These are phyloP conservation scores for Macroventuria anomochaeta DNA, from an alignment of 2,329 filamentous ascomycete species.

Conservation along the genomic window DNA sequence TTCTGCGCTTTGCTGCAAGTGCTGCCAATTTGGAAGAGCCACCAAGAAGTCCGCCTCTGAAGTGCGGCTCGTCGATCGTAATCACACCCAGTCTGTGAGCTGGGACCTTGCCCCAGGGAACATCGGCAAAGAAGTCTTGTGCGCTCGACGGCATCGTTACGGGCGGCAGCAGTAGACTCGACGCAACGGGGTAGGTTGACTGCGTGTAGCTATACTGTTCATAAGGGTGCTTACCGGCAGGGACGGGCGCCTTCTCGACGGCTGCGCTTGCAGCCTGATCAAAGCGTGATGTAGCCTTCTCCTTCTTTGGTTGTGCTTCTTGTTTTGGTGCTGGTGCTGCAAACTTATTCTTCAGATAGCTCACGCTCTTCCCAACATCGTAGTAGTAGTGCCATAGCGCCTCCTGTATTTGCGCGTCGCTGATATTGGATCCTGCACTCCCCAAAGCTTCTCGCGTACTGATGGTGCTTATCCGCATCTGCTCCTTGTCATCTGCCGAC, in stretches of 20 bases:
- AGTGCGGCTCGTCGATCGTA: slow-evolving; percentile 66
- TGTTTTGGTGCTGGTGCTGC: slow-evolving; percentile 33
- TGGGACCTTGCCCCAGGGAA: slow-evolving; percentile 83
- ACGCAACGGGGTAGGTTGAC: slow-evolving; percentile 22
- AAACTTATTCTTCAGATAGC: slow-evolving; percentile 72
- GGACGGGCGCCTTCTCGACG: slow-evolving; percentile 48
- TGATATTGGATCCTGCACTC: slow-evolving; percentile 62
- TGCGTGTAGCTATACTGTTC: slow-evolving; percentile 19
- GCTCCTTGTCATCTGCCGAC: slow-evolving; percentile 48
- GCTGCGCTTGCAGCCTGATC: slow-evolving; percentile 53
- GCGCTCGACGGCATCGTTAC: slow-evolving; percentile 39
- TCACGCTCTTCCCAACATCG: slow-evolving; percentile 83
- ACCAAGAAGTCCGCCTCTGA: slow-evolving; percentile 75
- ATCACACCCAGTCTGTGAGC: slow-evolving; percentile 66
- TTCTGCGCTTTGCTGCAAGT: slow-evolving; percentile 83
- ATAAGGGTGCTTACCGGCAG: slow-evolving; percentile 54
- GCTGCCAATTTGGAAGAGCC: slow-evolving; percentile 88
- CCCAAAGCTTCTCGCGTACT: slow-evolving; percentile 73
- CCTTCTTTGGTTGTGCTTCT: slow-evolving; percentile 43
- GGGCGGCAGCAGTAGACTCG: slow-evolving; percentile 42
- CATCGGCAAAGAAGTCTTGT: slow-evolving; percentile 76
- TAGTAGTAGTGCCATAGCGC: slow-evolving; percentile 96
- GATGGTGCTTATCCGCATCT: slow-evolving; percentile 70
- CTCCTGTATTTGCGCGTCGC: slow-evolving; percentile 80
- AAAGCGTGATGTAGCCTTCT: slow-evolving; percentile 53